Evolutionary conservation across 192 early-diverging fungal genomes (phyloP), one percentile per base, ranked within the genome.

Genomic region (Coemansia umbellata): DNA sequence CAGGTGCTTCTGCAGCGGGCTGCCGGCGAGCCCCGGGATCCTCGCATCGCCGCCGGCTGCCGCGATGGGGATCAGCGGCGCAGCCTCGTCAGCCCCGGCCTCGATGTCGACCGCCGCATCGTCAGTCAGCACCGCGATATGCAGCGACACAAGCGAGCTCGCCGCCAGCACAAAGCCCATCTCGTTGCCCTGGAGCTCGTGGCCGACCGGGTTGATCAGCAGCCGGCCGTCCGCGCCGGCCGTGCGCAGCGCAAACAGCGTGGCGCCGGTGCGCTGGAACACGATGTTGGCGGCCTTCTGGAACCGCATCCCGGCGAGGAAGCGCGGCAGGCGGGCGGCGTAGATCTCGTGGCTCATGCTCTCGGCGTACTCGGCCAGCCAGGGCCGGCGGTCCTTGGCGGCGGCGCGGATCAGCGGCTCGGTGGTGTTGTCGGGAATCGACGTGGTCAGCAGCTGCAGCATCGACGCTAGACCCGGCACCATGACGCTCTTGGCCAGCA

Each of bases 401-500:
- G 72, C 69, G 13, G 57, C 54, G 15, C 51, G 47, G 5, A 74
- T 53, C 50, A 82, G 55, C 60, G 74, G 56, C 10, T 58, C 58
- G 24, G 73, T 64, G 54, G 65, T 64, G 2, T 53, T 60, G 22
- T 80, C 78, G 7, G 87, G 82, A 26, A 89, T 82, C 15, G 82
- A 81, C 27, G 84, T 82, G 1, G 84, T 85, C 42, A 89, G 62
- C 14, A 87, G 61, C 57, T 84, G 77, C 32, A 89, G 27, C 22
- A 89, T 51, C 18, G 87, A 84, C 2, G 85, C 77, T 60, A 90
- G 86, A 11, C 88, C 88, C 0, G 88, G 86, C 15, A 84, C 79
- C 39, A 87, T 58, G 15, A 80, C 80, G 55, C 81, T 83, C 69
- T 86, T 84, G 14, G 86, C 87, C 42, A 87, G 58, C 44, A 90